Conservation (phyloP, 306 rosid genomes). For the Trifolium subterraneum region DNA sequence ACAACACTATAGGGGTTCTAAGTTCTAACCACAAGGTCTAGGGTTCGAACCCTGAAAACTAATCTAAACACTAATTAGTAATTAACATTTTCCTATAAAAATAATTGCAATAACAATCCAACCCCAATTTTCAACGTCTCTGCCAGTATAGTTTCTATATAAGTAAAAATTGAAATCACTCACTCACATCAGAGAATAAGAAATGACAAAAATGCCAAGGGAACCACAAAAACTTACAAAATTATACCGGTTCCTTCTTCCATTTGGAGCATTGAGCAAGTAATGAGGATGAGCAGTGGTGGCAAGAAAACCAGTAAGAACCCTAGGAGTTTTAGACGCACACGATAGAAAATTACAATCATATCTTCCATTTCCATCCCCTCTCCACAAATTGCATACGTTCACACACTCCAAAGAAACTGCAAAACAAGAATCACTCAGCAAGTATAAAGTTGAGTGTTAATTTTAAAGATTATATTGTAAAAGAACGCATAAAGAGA, state of each 20-base stretch:
- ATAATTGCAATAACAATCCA: background rate
- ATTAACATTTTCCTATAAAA: background rate
- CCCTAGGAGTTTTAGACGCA: slow-evolving; percentile 97
- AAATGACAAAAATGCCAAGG: slow-evolving; percentile 42
- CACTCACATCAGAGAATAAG: slow-evolving; percentile 19
- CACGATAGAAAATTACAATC: slow-evolving; percentile 82
- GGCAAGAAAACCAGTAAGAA: slow-evolving; percentile 89
- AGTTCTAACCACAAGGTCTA: background rate
- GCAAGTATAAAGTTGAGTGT: slow-evolving; percentile 25
- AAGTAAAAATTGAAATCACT: slow-evolving; percentile 18
- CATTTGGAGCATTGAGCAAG: slow-evolving; percentile 44
- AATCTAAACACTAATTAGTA: background rate
- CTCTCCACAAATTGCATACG: slow-evolving; percentile 72
- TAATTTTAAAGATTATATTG: slow-evolving; percentile 12
- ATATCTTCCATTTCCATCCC: slow-evolving; percentile 79
- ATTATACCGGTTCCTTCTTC: slow-evolving; percentile 70
- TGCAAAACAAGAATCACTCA: slow-evolving; percentile 28
- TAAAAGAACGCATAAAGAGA: background rate
- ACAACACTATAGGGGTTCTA: background rate
- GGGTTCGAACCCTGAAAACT: background rate
- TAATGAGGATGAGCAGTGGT: slow-evolving; percentile 78
- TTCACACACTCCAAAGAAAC: slow-evolving; percentile 95
- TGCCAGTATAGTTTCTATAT: background rate
- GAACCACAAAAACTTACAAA: slow-evolving; percentile 67
- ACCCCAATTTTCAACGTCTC: slow-evolving; percentile 10